phyloP scores from a whole-genome alignment of 140 eudicot genomes.

The Senecio squalidus region DNA sequence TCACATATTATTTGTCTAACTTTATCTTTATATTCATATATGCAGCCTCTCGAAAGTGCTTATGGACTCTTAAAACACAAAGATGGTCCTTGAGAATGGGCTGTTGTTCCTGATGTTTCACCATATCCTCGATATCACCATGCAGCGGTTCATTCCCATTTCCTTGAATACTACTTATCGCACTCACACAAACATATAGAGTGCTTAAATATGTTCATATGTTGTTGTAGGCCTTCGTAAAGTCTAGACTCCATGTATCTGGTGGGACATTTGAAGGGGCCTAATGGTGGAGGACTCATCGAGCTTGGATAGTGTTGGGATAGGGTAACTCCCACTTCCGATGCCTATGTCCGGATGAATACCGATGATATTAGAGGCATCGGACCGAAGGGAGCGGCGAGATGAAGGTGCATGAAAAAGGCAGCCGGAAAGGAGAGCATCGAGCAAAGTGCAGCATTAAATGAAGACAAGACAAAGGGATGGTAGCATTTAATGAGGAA shows the following conservation, averaged over 20 bases:
- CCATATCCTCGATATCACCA: slow-evolving; percentile 98
- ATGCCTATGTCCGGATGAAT: too few species aligned
- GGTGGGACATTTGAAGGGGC: slow-evolving; percentile 91
- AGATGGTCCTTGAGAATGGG: slow-evolving; percentile 99
- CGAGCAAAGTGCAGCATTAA: too few species aligned
- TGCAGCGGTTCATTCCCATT: slow-evolving; percentile 82
- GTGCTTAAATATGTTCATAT: slow-evolving; percentile 14
- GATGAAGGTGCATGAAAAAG: too few species aligned
- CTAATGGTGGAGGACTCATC: slow-evolving; percentile 55
- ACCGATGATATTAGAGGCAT: slow-evolving; percentile 2
- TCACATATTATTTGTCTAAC: neutral
- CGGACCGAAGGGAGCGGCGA: too few species aligned
- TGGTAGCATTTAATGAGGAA: too few species aligned
- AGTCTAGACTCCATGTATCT: slow-evolving; percentile 75
- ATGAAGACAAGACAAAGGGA: too few species aligned
- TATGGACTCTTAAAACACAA: slow-evolving; percentile 98
- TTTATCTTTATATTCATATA: slow-evolving; percentile 7
- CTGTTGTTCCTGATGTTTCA: slow-evolving; percentile 99
- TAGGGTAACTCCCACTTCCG: slow-evolving; percentile 5
- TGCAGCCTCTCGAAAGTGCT: slow-evolving; percentile 93
- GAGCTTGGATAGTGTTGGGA: slow-evolving; percentile 42
- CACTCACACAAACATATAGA: slow-evolving; percentile 6
- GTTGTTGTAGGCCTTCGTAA: slow-evolving; percentile 73
- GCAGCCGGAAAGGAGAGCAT: too few species aligned
- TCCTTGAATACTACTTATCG: neutral